phyloP scores from a whole-genome alignment of 2,329 filamentous ascomycete species.

The Aspergillus sp. region DNA sequence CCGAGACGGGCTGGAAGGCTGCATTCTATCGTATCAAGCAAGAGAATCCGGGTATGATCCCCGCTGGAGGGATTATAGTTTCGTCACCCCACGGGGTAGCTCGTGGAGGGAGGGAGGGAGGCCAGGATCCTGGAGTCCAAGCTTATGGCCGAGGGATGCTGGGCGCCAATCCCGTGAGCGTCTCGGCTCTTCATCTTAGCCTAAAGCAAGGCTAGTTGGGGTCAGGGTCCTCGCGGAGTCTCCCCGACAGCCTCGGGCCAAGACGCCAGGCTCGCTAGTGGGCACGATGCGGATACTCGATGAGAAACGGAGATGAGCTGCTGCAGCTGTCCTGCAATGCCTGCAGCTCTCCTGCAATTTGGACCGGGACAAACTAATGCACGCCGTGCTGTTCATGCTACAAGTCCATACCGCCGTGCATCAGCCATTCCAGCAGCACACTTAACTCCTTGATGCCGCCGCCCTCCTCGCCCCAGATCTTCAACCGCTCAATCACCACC shows the following conservation, averaged over 20 bases:
- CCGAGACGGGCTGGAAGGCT: neutral
- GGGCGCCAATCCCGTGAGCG: neutral
- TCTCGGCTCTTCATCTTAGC: neutral
- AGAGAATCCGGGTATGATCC: slow-evolving; percentile 1
- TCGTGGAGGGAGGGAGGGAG: neutral
- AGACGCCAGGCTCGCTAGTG: neutral
- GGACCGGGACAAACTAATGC: neutral
- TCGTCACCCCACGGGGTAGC: neutral
- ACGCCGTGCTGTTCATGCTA: neutral
- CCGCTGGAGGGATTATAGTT: neutral
- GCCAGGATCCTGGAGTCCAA: neutral
- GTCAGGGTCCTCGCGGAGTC: neutral
- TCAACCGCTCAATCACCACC: slow-evolving; percentile 22
- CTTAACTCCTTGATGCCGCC: slow-evolving; percentile 23
- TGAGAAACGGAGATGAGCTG: too few relatives aligned
- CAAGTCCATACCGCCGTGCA: slow-evolving; percentile 14
- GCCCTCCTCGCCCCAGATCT: slow-evolving; percentile 23
- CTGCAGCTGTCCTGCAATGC: too few relatives aligned
- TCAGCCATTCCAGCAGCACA: slow-evolving; percentile 22
- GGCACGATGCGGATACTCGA: too few relatives aligned
- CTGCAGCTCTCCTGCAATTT: too few relatives aligned
- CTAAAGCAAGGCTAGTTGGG: neutral
- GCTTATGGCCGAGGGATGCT: neutral
- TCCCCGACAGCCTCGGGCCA: neutral
- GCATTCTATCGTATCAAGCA: neutral